Percentiles rank a stretch among this genome's conserved stretches.
Evolutionary conservation across 2,329 filamentous ascomycete species (phyloP).

Genomic region (Diaporthe humulicola): DNA sequence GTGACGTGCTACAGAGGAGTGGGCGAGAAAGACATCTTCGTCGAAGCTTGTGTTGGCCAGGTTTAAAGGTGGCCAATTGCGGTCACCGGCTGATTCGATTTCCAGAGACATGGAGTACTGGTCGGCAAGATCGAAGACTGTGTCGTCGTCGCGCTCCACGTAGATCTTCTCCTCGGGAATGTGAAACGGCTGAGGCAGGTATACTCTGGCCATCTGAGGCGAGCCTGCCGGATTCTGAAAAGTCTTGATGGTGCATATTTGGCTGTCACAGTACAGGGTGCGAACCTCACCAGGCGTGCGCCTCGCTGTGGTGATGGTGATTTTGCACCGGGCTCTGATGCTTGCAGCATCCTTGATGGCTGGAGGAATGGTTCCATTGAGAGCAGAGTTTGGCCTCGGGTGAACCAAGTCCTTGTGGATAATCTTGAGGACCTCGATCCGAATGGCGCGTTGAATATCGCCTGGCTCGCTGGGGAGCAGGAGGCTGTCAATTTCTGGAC

Average conservation of each 20-base stretch:
- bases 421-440: constrained; percentile 67
- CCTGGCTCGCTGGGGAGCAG: constrained; percentile 43
- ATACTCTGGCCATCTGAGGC: constrained; percentile 61
- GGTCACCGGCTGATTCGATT: constrained; percentile 63
- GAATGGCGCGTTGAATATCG: constrained; percentile 56
- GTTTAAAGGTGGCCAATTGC: constrained; percentile 66
- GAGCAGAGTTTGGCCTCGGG: constrained; percentile 51
- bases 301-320: constrained; percentile 53
- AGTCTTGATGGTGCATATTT: constrained; percentile 65
- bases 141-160: constrained; percentile 61
- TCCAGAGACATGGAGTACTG: constrained; percentile 65
- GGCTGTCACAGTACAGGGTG: constrained; percentile 66
- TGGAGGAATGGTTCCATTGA: constrained; percentile 53
- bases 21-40: constrained; percentile 44
- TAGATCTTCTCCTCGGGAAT: constrained; percentile 66
- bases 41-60: constrained; percentile 48
- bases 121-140: constrained; percentile 61
- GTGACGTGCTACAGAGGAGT: constrained; percentile 45
- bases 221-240: constrained; percentile 62
- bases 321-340: constrained; percentile 57
- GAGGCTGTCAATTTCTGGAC: constrained; percentile 36
- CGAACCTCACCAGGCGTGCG: constrained; percentile 53
- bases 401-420: constrained; percentile 61
- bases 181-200: constrained; percentile 63
- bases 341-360: constrained; percentile 51